Base-by-base conservation (phyloP, 2,329 filamentous ascomycete genomes). In the Lachnellula suecica region DNA sequence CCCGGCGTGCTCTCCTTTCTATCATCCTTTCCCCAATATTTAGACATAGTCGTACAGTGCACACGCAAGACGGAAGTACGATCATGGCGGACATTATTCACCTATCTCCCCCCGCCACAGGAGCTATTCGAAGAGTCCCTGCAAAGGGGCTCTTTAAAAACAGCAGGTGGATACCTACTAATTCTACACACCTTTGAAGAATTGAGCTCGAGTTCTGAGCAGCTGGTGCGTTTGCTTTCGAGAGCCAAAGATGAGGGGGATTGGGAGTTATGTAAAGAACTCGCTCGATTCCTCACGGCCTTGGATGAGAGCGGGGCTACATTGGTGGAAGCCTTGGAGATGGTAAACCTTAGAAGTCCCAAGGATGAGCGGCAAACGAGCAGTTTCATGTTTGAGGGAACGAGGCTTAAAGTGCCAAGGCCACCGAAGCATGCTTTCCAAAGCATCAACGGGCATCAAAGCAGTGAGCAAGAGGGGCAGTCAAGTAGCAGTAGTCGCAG, bases 41-140 rank as follows among this genome's bases (percentile, higher is more conserved):
- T 97, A 15, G 93, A 97, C 64, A 94, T 97, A 52, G 87, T 99
- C 22, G 88, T 99, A 19, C 94, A 96, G 71, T 99, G 94, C 72
- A 97, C 94, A 1, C 87, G 94, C 49, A 99, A 99, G 72, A 99
- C 94, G 0, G 94, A 99, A 67, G 85, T 96, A 7, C 85, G 93
- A 35, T 96, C 91, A 51, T 99, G 94, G 94, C 85, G 88, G 54
- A 97, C 94, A 1, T 78, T 99, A 1, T 99, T 99, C 69, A 84
- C 86, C 4, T 91, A 97, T 64, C 78, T 99, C 1, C 94, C 94
- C 1, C 90, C 93, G 1, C 90, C 93, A 4, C 87, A 91, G 63
- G 89, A 94, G 61, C 79, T 99, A 0, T 99, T 99, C 63, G 93
- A 99, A 69, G 90, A 96, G 69, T 93, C 91, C 4, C 74, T 99